A percentile compares a stretch with the other conserved stretches of the same genome.
Conservation (phyloP, 345 rosid species). For the Syzygium oleosum region DNA sequence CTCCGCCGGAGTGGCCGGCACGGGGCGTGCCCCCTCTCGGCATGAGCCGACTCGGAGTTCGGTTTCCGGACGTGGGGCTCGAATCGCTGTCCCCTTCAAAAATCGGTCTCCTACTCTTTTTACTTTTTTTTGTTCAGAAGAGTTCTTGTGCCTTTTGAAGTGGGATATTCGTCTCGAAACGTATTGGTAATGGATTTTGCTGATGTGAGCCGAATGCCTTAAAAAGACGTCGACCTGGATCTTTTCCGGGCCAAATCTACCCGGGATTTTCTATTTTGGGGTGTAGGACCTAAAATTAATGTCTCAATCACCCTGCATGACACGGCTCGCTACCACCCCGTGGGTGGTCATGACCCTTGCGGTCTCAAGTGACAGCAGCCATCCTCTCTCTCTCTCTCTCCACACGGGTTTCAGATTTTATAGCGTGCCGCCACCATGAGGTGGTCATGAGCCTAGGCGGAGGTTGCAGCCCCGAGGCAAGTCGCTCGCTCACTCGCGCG, state of each 20-base stretch:
- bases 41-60: accelerated
- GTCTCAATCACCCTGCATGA: not conserved
- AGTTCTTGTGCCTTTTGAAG: not conserved
- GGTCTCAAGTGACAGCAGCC: not conserved
- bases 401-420: not conserved
- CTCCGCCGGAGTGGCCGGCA: not conserved
- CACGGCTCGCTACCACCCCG: not conserved
- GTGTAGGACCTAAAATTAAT: not conserved
- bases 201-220: not conserved
- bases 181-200: not conserved
- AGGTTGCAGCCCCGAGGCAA: not conserved
- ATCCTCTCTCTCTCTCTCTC: no score
- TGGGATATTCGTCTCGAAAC: not conserved
- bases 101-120: not conserved
- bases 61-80: not conserved
- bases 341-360: not conserved
- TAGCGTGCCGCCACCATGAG: not conserved
- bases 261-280: not conserved
- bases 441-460: not conserved
- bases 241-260: not conserved
- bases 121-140: not conserved
- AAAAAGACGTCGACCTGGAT: no score
- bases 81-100: not conserved
- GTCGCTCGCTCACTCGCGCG: not conserved
- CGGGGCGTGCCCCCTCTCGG: not conserved